These are phyloP conservation scores for Gossypium australe DNA, from an alignment of 345 rosid genomes.

Conservation along the genomic window DNA sequence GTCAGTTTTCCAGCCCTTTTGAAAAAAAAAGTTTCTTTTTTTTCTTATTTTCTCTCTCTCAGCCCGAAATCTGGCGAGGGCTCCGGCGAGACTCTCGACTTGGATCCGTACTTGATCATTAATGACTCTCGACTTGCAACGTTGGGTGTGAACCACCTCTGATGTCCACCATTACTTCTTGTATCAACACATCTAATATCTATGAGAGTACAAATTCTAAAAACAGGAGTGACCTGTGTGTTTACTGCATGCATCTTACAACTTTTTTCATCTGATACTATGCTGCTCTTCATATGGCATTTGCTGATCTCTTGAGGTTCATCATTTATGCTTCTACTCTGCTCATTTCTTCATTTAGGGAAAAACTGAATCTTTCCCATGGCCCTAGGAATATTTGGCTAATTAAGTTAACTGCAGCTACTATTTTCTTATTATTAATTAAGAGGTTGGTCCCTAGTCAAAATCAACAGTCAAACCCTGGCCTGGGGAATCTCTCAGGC, in stretches of 20 bases:
- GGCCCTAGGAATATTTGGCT: not conserved
- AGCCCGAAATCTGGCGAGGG: too few species aligned
- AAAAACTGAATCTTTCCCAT: not conserved
- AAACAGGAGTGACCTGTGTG: not conserved
- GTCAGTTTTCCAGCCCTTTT: too few species aligned
- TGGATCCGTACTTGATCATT: too few species aligned
- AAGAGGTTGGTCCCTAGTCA: not conserved
- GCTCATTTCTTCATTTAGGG: not conserved
- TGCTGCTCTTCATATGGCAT: not conserved
- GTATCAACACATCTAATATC: too few species aligned
- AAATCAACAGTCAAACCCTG: not conserved
- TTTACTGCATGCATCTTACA: not conserved
- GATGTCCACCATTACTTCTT: too few species aligned
- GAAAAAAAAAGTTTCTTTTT: too few species aligned
- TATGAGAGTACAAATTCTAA: too few species aligned
- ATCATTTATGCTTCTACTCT: not conserved
- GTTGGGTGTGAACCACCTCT: too few species aligned
- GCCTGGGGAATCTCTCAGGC: not conserved
- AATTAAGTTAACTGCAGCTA: not conserved
- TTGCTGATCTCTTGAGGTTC: not conserved
- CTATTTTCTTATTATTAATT: not conserved
- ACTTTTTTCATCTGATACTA: not conserved
- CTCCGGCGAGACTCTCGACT: too few species aligned
- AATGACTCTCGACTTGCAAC: too few species aligned
- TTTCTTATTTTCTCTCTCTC: too few species aligned